Evolutionary conservation across 768 basidiomycete genomes (phyloP), one percentile per base, ranked within the genome.

Genomic region (Psilocybe cubensis): DNA sequence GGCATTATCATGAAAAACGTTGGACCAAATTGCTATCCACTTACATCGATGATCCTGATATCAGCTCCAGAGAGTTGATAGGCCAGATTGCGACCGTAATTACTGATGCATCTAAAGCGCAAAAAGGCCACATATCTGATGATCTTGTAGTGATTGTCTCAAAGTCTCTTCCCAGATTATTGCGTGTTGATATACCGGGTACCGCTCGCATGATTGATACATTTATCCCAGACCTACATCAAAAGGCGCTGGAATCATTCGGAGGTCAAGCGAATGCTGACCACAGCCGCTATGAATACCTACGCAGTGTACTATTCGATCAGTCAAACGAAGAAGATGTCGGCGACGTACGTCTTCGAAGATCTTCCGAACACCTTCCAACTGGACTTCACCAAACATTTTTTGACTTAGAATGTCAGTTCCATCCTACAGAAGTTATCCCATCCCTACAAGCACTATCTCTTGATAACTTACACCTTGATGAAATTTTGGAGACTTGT

Each of bases 21-120:
- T 98, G 94, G 95, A 79, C 82, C 3, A 78, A 82, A 14, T 77
- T 98, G 31, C 72, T 96, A 24, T 76, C 79, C 46, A 88, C 92
- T 3, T 91, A 88, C 66, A 69, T 98, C 40, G 79, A 84, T 18
- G 96, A 98, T 70, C 79, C 85, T 2, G 83, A 86, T 43, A 70
- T 91, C 43, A 78, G 74, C 8, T 66, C 79, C 3, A 66, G 78
- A 2, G 88, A 90, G 23, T 62, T 92, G n/a, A 87, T 96, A 65
- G 66, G 72, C n/a, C 82, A 78, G 43, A 66, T 92, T 0, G 82
- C 90, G 55, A 84, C 85, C 40, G 84, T 89, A 17, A 74, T 97
- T 9, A 62, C 68, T 2, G 65, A 70, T 23, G 80, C 84, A 3
- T 69, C 69, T 28, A 78, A 74, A 17, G 66, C 74, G 12, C 84